These are phyloP conservation scores for Penicillium desertorum DNA, from an alignment of 495 filamentous ascomycete genomes.

Conservation along the genomic window DNA sequence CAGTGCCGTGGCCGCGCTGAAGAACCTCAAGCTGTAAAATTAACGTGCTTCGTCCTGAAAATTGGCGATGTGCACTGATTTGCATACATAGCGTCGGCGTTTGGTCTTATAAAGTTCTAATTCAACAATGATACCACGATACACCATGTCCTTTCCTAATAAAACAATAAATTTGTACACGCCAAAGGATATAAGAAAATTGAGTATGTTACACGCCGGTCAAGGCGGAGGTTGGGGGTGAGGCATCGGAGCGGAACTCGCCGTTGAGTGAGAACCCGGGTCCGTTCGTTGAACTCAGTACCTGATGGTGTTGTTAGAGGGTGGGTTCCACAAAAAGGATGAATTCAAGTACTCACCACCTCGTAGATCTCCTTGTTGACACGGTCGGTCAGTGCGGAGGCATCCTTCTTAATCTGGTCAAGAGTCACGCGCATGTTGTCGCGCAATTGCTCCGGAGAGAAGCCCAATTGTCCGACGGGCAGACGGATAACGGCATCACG, in stretches of 20 bases:
- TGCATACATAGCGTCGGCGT: slow-evolving; percentile 49
- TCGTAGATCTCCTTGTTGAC: slow-evolving; percentile 82
- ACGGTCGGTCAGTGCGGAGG: slow-evolving; percentile 63
- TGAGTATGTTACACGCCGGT: slow-evolving; percentile 46
- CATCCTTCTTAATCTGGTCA: slow-evolving; percentile 73
- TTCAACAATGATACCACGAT: slow-evolving; percentile 53
- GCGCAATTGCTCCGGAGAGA: slow-evolving; percentile 80
- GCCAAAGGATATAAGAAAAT: slow-evolving; percentile 34
- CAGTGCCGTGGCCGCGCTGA: slow-evolving; percentile 64
- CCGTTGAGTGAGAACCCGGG: slow-evolving; percentile 87
- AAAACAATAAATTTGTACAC: slow-evolving; percentile 48
- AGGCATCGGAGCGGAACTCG: slow-evolving; percentile 61
- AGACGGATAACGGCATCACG: slow-evolving; percentile 79
- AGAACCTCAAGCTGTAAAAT: slow-evolving; percentile 56
- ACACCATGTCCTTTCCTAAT: slow-evolving; percentile 47
- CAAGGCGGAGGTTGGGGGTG: slow-evolving; percentile 48
- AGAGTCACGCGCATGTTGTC: slow-evolving; percentile 82
- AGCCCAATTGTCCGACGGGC: slow-evolving; percentile 86
- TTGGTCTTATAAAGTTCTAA: slow-evolving; percentile 26
- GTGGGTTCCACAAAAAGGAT: not conserved
- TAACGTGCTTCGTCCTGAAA: slow-evolving; percentile 1
- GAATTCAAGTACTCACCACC: slow-evolving; percentile 57
- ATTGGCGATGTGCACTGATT: slow-evolving; percentile 13
- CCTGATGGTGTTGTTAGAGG: slow-evolving; percentile 40
- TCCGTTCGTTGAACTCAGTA: slow-evolving; percentile 83